Evolutionary conservation across 108 stramenopile genomes (phyloP).

Genomic region (Fragilariopsis cylindrus): DNA sequence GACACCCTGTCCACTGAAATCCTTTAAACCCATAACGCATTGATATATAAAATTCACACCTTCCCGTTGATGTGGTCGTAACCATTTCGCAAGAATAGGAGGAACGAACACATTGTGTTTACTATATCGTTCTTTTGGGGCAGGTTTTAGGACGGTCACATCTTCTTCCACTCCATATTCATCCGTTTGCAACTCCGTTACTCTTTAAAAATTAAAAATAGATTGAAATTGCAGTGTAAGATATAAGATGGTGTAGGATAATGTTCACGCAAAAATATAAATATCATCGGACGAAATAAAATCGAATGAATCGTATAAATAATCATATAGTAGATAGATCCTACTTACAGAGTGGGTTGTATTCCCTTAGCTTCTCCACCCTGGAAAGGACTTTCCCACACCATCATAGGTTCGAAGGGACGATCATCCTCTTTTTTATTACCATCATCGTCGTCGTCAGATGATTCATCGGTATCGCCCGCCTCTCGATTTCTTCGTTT

Average conservation of each 20-base stretch:
- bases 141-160: conserved; percentile 52
- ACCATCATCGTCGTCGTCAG: conserved; percentile 57
- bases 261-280: conserved; percentile 13
- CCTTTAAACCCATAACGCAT: conserved; percentile 93
- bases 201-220: conserved; percentile 30
- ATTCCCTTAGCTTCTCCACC: conserved; percentile 82
- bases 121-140: conserved; percentile 59
- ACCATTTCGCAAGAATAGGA: conserved; percentile 90
- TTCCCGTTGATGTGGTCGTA: conserved; percentile 98
- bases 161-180: conserved; percentile 87
- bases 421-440: conserved; percentile 51
- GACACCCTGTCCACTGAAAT: conserved; percentile 87
- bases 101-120: conserved; percentile 86
- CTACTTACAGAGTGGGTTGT: conserved; percentile 55
- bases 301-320: neutral
- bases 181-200: conserved; percentile 66
- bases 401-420: conserved; percentile 76
- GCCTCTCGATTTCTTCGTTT: conserved; percentile 14
- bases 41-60: conserved; percentile 97
- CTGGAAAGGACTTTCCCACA: conserved; percentile 83
- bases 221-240: neutral
- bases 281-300: conserved; percentile 13
- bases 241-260: neutral
- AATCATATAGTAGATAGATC: conserved; percentile 8
- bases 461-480: conserved; percentile 26